These are phyloP conservation scores for Aplosporella prunicola DNA, from an alignment of 2,329 filamentous ascomycete genomes.

Conservation along the genomic window DNA sequence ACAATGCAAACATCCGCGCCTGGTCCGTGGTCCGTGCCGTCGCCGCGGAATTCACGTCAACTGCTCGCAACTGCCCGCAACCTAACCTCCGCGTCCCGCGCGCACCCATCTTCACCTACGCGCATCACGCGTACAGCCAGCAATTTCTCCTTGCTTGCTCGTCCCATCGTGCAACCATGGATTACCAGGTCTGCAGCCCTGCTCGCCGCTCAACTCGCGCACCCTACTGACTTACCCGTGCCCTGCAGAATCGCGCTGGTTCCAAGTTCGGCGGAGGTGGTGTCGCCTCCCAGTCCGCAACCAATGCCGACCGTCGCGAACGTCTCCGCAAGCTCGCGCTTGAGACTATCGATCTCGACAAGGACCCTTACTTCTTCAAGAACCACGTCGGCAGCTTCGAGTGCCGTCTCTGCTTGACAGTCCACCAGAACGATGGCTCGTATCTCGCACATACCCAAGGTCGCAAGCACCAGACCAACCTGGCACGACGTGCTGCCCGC, in stretches of 20 bases:
- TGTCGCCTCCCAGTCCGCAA: slow-evolving; percentile 85
- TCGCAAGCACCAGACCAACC: slow-evolving; percentile 97
- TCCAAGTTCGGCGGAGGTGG: slow-evolving; percentile 97
- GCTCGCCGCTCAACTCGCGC: not conserved
- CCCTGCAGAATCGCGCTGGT: slow-evolving; percentile 71
- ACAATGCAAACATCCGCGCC: too few species aligned
- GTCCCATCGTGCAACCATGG: too few species aligned
- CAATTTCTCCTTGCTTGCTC: too few species aligned
- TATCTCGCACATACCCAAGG: slow-evolving; percentile 98
- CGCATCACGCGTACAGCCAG: too few species aligned
- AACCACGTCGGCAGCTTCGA: slow-evolving; percentile 98
- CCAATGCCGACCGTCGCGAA: slow-evolving; percentile 94
- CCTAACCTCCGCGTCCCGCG: too few species aligned
- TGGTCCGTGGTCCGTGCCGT: too few species aligned
- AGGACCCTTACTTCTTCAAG: slow-evolving; percentile 99
- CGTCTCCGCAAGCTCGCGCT: slow-evolving; percentile 95
- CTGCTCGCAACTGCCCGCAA: too few species aligned
- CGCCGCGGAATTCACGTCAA: too few species aligned
- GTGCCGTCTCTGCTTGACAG: slow-evolving; percentile 90
- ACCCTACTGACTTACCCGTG: slow-evolving; percentile 9
- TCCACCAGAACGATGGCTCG: slow-evolving; percentile 97
- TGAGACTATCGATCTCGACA: slow-evolving; percentile 97
- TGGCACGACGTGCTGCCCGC: slow-evolving; percentile 87
- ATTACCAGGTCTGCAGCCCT: slow-evolving; percentile 9
- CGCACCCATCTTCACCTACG: too few species aligned